These are phyloP conservation scores for Xanthoconium separans DNA, from an alignment of 1,284 basidiomycete genomes.

Conservation along the genomic window DNA sequence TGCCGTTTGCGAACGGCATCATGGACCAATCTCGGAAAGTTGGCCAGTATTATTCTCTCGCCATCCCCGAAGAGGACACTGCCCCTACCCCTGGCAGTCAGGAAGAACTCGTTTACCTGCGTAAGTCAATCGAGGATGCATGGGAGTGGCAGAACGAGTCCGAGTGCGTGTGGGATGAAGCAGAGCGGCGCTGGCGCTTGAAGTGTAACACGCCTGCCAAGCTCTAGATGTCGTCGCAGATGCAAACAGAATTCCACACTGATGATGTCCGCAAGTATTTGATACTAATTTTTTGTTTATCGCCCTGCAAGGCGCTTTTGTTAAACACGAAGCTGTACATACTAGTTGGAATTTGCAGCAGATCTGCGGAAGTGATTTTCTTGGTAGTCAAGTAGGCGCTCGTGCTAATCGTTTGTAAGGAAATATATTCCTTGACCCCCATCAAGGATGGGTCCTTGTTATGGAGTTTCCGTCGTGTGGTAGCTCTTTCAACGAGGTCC, in stretches of 20 bases:
- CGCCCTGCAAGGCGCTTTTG: no score
- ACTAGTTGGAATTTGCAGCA: no score
- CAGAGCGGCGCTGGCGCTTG: conserved; percentile 11
- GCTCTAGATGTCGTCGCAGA: background rate
- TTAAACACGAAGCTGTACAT: no score
- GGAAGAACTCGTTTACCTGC: conserved; percentile 10
- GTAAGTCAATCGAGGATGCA: conserved; percentile 14
- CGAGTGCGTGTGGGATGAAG: conserved; percentile 11
- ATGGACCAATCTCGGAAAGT: background rate
- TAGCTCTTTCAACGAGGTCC: background rate
- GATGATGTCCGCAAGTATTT: no score
- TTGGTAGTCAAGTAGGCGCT: background rate
- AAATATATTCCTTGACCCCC: background rate
- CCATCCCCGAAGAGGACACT: background rate
- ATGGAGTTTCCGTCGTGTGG: background rate
- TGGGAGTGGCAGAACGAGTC: conserved; percentile 21
- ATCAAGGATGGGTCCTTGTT: background rate
- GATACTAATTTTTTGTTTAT: no score
- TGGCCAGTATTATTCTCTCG: conserved; percentile 4
- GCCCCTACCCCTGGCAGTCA: background rate
- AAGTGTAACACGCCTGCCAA: background rate
- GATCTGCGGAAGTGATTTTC: no score
- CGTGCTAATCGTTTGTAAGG: background rate
- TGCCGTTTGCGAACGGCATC: conserved; percentile 22
- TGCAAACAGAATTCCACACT: no score